Evolutionary conservation across 148 eudicot genomes (phyloP).

Genomic region (Amaranthus hypochondriacus): DNA sequence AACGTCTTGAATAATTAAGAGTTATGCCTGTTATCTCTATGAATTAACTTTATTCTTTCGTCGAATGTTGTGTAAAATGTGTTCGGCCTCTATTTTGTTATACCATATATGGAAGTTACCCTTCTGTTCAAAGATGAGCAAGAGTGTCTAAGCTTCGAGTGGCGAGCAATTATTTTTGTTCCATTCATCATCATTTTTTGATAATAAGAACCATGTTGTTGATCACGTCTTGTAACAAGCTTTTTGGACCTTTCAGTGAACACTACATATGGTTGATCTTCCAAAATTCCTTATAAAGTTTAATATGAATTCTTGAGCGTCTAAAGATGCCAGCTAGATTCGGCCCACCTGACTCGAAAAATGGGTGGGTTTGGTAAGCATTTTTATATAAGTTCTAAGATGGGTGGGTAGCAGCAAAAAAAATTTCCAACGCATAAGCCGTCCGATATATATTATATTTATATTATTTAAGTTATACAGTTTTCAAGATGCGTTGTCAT

Average conservation of each 20-base stretch:
- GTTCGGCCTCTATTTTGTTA: background rate
- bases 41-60: background rate
- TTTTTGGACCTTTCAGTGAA: background rate
- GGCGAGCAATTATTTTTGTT: background rate
- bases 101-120: background rate
- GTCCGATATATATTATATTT: too few relatives aligned
- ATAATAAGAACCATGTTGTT: background rate
- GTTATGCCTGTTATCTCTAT: background rate
- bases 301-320: too few relatives aligned
- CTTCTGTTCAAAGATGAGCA: background rate
- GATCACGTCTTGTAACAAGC: background rate
- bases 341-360: too few relatives aligned
- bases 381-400: too few relatives aligned
- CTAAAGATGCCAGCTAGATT: too few relatives aligned
- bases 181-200: background rate
- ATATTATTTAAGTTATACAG: too few relatives aligned
- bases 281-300: background rate
- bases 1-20: background rate
- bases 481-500: too few relatives aligned
- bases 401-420: too few relatives aligned
- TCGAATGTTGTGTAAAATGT: too few relatives aligned
- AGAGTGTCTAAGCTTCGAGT: background rate
- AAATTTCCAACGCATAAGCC: too few relatives aligned
- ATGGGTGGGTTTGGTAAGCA: too few relatives aligned
- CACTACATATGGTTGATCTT: too few relatives aligned